Base-by-base conservation (phyloP, 345 rosid genomes). In the Citrus sp. region DNA sequence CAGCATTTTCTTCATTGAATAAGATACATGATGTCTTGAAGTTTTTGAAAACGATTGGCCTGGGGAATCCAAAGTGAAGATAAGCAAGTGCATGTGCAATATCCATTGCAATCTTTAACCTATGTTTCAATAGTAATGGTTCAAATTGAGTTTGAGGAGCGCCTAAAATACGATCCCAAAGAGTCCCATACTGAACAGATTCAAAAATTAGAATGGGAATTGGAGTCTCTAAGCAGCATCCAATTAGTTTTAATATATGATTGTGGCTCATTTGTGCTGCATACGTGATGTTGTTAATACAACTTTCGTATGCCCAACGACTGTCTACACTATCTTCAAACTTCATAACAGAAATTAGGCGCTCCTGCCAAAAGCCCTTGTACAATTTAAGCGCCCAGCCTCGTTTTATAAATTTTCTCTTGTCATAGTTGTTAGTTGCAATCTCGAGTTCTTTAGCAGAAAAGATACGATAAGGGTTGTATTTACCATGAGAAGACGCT, bases 41-140 rank as follows among this genome's bases (percentile, higher is more conserved):
- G 18, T 74, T 27, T 61, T 80, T 46, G 13, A 65, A 71, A 22
- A 74, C 55, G 56, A 86, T 32, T 0, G 84, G 82, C 28, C 65
- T 75, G 1, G 65, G 5, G 27, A 82, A 78, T 51, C 80, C 85
- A 34, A 55, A 25, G 34, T 85, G 82, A 25, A 80, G 81, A 72
- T 70, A 51, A 3, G 74, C 24, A 7, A 51, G 35, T 8, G 27
- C 84, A 67, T 77, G 24, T 9, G 80, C 84, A 24, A 67, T 40
- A 7, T 75, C 82, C 8, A 8, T 40, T 4, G 69, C 77, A 14
- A 74, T 61, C n/a, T 40, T 74, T 19, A 74, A 27, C 21, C 69
- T 27, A 1, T 32, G 25, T 22, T 8, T 55, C 63, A 35, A 56
- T 2, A 5, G n/a, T 3, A 62, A 40, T 3, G 67, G 67, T 0